These are phyloP conservation scores for Trichoderma koningiopsis DNA, from an alignment of 2,329 filamentous ascomycete genomes.

Conservation along the genomic window DNA sequence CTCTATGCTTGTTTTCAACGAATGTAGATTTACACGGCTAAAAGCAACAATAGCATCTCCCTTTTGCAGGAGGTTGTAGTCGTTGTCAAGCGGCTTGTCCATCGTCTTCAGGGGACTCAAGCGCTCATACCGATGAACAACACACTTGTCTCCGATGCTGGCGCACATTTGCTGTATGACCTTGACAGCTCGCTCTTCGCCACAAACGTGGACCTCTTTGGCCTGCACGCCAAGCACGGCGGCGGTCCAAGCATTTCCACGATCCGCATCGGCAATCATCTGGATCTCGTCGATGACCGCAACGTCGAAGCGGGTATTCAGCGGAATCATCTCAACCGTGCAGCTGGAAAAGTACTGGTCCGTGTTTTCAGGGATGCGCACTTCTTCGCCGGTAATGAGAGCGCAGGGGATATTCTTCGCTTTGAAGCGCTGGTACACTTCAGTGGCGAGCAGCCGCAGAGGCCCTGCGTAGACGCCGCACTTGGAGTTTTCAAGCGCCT, in stretches of 20 bases:
- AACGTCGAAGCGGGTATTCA: conserved; percentile 69
- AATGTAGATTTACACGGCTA: conserved; percentile 78
- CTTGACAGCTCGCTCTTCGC: conserved; percentile 79
- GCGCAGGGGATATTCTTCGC: conserved; percentile 77
- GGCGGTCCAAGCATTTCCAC: conserved; percentile 94
- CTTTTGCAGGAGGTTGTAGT: conserved; percentile 71
- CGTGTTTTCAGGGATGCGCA: conserved; percentile 64
- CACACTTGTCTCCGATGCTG: conserved; percentile 76
- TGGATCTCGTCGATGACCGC: conserved; percentile 98
- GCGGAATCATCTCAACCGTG: conserved; percentile 84
- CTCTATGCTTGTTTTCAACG: conserved; percentile 77
- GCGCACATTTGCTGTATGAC: conserved; percentile 77
- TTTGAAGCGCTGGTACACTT: conserved; percentile 86
- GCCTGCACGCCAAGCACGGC: conserved; percentile 85
- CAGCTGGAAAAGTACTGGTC: conserved; percentile 72
- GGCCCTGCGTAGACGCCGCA: conserved; percentile 89
- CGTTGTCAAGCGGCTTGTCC: conserved; percentile 61
- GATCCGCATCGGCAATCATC: conserved; percentile 80
- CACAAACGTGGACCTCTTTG: conserved; percentile 89
- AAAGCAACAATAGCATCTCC: conserved; percentile 92
- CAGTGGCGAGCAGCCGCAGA: conserved; percentile 83
- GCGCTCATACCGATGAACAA: conserved; percentile 81
- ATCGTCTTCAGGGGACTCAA: conserved; percentile 76
- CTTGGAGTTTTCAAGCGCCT: conserved; percentile 75
- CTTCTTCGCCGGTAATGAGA: conserved; percentile 89